Conservation (phyloP, 306 rosid species). For the Gleditsia sinensis region DNA sequence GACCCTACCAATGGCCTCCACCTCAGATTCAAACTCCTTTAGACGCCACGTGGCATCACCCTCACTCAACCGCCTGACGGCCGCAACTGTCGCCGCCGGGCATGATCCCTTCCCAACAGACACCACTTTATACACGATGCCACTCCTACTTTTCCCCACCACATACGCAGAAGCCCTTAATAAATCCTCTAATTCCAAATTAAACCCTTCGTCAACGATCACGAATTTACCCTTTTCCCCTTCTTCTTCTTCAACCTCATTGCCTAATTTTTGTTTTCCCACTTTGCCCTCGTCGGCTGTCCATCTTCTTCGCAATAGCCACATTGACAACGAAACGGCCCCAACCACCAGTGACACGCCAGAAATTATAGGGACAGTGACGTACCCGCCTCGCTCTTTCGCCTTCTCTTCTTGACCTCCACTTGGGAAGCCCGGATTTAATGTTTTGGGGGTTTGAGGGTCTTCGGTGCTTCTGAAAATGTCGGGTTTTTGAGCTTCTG, state of each 20-base stretch:
- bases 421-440: slow-evolving; percentile 9
- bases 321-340: slow-evolving; percentile 49
- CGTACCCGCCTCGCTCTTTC: slow-evolving; percentile 22
- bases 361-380: slow-evolving; percentile 48
- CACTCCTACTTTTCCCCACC: slow-evolving; percentile 77
- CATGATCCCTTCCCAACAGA: slow-evolving; percentile 47
- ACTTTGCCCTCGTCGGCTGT: slow-evolving; percentile 32
- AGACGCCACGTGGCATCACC: slow-evolving; percentile 59
- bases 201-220: slow-evolving; percentile 64
- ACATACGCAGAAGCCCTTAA: slow-evolving; percentile 84
- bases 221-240: slow-evolving; percentile 68
- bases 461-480: slow-evolving; percentile 16
- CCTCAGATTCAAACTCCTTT: slow-evolving; percentile 72
- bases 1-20: slow-evolving; percentile 64
- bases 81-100: slow-evolving; percentile 53
- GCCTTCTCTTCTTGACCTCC: slow-evolving; percentile 2
- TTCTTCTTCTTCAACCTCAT: slow-evolving; percentile 30
- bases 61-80: slow-evolving; percentile 67
- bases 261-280: slow-evolving; percentile 37
- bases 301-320: slow-evolving; percentile 52
- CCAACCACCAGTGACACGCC: slow-evolving; percentile 43
- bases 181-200: slow-evolving; percentile 75
- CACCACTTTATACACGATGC: slow-evolving; percentile 74
- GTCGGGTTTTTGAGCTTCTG: slow-evolving; percentile 46
- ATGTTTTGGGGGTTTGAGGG: slow-evolving; percentile 42